Evolutionary conservation across 306 rosid species (phyloP).

Genomic region (Quercus variabilis): DNA sequence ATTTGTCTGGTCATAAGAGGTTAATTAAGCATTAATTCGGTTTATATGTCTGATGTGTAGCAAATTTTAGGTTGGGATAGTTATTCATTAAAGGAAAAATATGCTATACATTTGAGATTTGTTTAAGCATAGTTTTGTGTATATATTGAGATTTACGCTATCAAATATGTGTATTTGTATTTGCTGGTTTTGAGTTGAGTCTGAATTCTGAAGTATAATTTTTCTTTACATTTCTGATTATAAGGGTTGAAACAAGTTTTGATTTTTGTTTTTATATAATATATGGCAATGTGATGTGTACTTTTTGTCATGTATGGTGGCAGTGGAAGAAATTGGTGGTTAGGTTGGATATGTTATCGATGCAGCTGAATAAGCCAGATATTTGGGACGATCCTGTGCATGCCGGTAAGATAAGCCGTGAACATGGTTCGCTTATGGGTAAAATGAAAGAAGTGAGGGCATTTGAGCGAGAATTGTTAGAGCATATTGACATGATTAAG

Average conservation of each 20-base stretch:
- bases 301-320: slow-evolving; percentile 15
- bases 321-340: slow-evolving; percentile 87
- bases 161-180: neutral
- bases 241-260: neutral
- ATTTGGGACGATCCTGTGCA: slow-evolving; percentile 81
- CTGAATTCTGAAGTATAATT: neutral
- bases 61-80: neutral
- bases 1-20: neutral
- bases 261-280: neutral
- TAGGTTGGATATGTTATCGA: slow-evolving; percentile 61
- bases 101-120: neutral
- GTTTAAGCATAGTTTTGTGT: neutral
- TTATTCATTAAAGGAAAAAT: neutral
- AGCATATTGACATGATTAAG: slow-evolving; percentile 88
- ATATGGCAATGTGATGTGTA: neutral
- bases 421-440: slow-evolving; percentile 79
- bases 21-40: neutral
- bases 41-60: neutral
- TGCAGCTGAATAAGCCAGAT: slow-evolving; percentile 60
- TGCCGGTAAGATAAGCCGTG: slow-evolving; percentile 79
- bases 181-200: neutral
- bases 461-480: slow-evolving; percentile 76
- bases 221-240: neutral
- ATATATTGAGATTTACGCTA: neutral
- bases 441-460: slow-evolving; percentile 80